Evolutionary conservation across 2,329 filamentous ascomycete species (phyloP).

Genomic region (Monosporascus ibericus): DNA sequence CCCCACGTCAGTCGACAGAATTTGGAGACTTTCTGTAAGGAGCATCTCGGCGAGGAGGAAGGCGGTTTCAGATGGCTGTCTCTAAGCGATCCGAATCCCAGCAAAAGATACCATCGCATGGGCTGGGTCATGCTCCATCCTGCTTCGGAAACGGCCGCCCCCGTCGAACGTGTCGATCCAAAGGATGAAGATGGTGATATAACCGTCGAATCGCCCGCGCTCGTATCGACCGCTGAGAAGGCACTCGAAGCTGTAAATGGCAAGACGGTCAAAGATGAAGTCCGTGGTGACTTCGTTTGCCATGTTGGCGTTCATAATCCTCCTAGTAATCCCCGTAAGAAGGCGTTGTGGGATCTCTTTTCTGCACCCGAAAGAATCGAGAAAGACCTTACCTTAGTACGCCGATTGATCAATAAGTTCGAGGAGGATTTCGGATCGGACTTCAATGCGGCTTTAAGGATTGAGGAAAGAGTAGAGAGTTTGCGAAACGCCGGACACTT

Average conservation of each 20-base stretch:
- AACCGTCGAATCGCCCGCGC: slow-evolving; percentile 43
- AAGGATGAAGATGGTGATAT: slow-evolving; percentile 61
- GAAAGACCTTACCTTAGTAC: slow-evolving; percentile 78
- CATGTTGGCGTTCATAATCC: slow-evolving; percentile 95
- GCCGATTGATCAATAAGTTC: slow-evolving; percentile 75
- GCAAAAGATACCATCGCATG: slow-evolving; percentile 95
- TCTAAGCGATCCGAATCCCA: slow-evolving; percentile 91
- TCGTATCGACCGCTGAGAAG: slow-evolving; percentile 66
- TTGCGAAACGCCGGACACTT: slow-evolving; percentile 70
- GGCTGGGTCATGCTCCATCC: slow-evolving; percentile 97
- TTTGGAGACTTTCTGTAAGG: slow-evolving; percentile 88
- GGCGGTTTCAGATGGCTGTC: slow-evolving; percentile 95
- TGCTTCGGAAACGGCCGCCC: slow-evolving; percentile 57
- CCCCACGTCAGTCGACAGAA: slow-evolving; percentile 92
- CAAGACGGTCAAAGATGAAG: slow-evolving; percentile 93
- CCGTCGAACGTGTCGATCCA: slow-evolving; percentile 66
- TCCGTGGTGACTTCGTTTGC: slow-evolving; percentile 91
- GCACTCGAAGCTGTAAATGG: slow-evolving; percentile 93
- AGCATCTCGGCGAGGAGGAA: slow-evolving; percentile 83
- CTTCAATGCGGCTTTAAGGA: slow-evolving; percentile 70
- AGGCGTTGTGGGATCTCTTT: slow-evolving; percentile 94
- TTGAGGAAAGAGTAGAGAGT: slow-evolving; percentile 82
- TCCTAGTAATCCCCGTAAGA: slow-evolving; percentile 79
- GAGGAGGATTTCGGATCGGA: slow-evolving; percentile 76
- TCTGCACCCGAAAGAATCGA: slow-evolving; percentile 90